Base-by-base conservation (phyloP, 2,329 filamentous ascomycete species). In the Verticillium albo-atrum region DNA sequence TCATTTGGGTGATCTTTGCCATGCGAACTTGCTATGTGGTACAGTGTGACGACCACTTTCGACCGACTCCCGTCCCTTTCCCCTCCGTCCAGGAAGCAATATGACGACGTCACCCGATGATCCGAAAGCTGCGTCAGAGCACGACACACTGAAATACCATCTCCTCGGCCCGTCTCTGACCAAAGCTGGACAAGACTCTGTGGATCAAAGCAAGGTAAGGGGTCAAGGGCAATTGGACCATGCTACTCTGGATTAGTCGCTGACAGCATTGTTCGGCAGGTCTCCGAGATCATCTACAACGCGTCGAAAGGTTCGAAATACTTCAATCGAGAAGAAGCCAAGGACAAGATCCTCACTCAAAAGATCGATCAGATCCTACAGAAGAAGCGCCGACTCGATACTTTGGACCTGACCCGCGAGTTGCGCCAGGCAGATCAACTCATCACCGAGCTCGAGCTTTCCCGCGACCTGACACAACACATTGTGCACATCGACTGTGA, bases 401-500 rank as follows among this genome's bases (percentile, higher is more conserved):
- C 84, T 54, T 77, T 90, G 3, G 91, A 97, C 66, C 77, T 97
- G 30, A 85, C 85, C 50, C 80, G 82, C 32, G 90, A 97, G 61
- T 74, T 89, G 30, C 87, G 90, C 52, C 86, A 86, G 60, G 92
- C 91, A 23, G 93, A 98, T 71, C 87, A 91, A 62, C 86, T 91
- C 62, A 88, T 98, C 57, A 81, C 87, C 1, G 87, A 94, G 67
- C 82, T 97, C 23, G 95, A 99, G 69, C 71, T 87, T 7, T 81
- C 83, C 1, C 84, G 95, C 54, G 93, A 98, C 69, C 78, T 99
- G 35, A 89, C 88, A 1, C 95, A 98, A 71, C 80, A 86, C 60
- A 85, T 98, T 26, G 89, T 98, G 1, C 95, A 99, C 71, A 84
- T 98, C 54, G 95, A 99, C 72, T 98, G 95, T 74, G 95, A 99